Evolutionary conservation across 2,329 filamentous ascomycete genomes (phyloP), one percentile per base, ranked within the genome.

Genomic region (Colletotrichum cuscutae): DNA sequence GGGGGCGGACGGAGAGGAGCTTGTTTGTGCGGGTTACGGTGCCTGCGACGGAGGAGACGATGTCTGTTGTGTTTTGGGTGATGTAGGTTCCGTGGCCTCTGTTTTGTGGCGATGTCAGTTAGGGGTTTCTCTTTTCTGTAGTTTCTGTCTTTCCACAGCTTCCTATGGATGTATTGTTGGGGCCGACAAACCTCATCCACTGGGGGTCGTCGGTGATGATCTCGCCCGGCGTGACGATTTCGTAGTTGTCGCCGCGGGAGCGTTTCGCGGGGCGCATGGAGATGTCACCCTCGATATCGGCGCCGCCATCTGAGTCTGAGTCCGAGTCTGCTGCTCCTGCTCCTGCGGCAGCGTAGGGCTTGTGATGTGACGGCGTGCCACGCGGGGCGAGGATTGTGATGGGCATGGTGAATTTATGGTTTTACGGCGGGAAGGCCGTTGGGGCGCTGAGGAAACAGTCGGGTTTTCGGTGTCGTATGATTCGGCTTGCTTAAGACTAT

Each of bases 1-100:
- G 88, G 7, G 97, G 95, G 2, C 93, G 92, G 70, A 99, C 94
- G 2, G 95, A 97, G 76, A 99, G 92, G 60, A 99, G 92, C 82
- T 98, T 98, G 89, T 99, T 99, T 73, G 96, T 98, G 81, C 95
- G 96, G 80, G 93, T 92, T 46, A 98, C 88, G 7, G 93, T 96
- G 78, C 97, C 97, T 7, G 95, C 95, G 37, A 99, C 93, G 6
- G 97, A 97, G 60, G 95, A 95, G 70, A 93, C 90, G 80, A 99
- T 99, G 72, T 91, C 88, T 5, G 89, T 90, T 64, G 89, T 87
- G 59, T 85, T 82, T 5, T 88, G 82, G 22, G 89, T 89, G 59
- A 94, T 87, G 82, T 94, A 98, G 62, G 97, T 99, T 77, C 97
- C 97, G 85, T 99, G 97, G 78, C 97, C 97, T 85, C 95, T 94